Percentiles rank a stretch among this genome's conserved stretches.
Evolutionary conservation across 345 rosid genomes (phyloP).

Genomic region (Aquilaria yunnanensis): DNA sequence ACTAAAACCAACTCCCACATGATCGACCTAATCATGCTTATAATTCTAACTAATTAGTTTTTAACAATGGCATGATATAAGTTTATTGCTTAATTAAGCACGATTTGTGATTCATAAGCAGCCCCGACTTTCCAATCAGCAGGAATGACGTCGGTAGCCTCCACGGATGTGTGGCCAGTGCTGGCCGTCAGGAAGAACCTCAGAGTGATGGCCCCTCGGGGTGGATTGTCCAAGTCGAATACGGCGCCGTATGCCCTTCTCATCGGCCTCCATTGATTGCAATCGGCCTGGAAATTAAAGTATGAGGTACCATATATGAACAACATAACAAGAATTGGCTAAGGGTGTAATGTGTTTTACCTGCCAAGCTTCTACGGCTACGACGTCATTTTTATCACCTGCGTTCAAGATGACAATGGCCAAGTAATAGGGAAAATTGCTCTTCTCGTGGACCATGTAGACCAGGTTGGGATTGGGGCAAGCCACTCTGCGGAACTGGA

Average conservation of each 20-base stretch:
- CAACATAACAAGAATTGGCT: not conserved
- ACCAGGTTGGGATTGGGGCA: conserved; percentile 46
- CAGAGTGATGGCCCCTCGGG: conserved; percentile 37
- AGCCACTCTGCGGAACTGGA: conserved; percentile 63
- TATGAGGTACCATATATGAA: too few relatives aligned
- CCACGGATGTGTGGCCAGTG: conserved; percentile 42
- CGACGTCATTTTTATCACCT: conserved; percentile 52
- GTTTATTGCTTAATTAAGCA: conserved; percentile 29
- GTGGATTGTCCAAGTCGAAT: conserved; percentile 55
- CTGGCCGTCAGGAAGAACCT: conserved; percentile 48
- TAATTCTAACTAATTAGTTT: too few relatives aligned
- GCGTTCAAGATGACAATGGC: conserved; percentile 50
- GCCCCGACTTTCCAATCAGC: conserved; percentile 60
- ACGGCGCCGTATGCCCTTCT: conserved; percentile 74
- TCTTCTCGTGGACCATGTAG: conserved; percentile 60
- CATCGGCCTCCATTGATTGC: conserved; percentile 61
- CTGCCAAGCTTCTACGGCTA: conserved; percentile 28
- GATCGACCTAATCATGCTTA: too few relatives aligned
- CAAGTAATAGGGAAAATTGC: conserved; percentile 58
- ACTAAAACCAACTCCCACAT: too few relatives aligned
- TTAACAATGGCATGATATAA: too few relatives aligned
- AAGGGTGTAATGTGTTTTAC: not conserved
- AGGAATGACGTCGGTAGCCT: conserved; percentile 47
- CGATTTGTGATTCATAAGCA: conserved; percentile 46
- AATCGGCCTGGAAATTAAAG: conserved; percentile 37